Base-by-base conservation (phyloP, 2,329 filamentous ascomycete species). In the Colletotrichum liriopes region DNA sequence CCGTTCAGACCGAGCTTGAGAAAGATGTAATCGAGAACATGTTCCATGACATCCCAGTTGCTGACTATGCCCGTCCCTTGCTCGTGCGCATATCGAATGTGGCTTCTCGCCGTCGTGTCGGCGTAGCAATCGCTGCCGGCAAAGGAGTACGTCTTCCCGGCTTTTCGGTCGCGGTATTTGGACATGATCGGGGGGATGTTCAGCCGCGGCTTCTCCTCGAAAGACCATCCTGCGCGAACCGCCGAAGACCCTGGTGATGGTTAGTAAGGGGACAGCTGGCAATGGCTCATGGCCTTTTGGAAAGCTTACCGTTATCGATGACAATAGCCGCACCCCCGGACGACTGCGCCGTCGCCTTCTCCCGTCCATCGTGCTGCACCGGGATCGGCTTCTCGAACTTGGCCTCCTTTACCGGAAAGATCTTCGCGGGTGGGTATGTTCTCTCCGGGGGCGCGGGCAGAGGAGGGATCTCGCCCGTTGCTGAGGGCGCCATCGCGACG, bases 21-120 rank as follows among this genome's bases (percentile, higher is more conserved):
- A 81, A 99, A 99, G 52, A 95, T 89, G 82, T 98, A 98, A 84
- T 99, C 96, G 58, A 99, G 84, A 6, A 98, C 88, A 71, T 96
- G 95, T 82, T 99, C 96, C 91, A 98, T 95, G 43, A 95, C 95
- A 82, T 99, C 96, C 95, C 97, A 99, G 80, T 98, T 98, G 81
- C 94, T 95, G 73, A 98, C 91, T 59, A 99, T 93, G 75, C 95
- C 96, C 55, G 93, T 96, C 32, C 95, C 95, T 2, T 93, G 90
- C 81, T 99, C 96, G 77, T 98, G 98, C 1, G 95, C 93, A 81
- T 94, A 93, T 80, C 96, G 93, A 72, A 97, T 92, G 81, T 98
- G 96, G 14, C 95, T 94, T 68, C 94, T 90, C 29, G 96, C 95
- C 1, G 95, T 98, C 35, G 96, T 96, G 83, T 99, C 96, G 74